Base-by-base conservation (phyloP, 345 rosid species). In the Boechera retrofracta region DNA sequence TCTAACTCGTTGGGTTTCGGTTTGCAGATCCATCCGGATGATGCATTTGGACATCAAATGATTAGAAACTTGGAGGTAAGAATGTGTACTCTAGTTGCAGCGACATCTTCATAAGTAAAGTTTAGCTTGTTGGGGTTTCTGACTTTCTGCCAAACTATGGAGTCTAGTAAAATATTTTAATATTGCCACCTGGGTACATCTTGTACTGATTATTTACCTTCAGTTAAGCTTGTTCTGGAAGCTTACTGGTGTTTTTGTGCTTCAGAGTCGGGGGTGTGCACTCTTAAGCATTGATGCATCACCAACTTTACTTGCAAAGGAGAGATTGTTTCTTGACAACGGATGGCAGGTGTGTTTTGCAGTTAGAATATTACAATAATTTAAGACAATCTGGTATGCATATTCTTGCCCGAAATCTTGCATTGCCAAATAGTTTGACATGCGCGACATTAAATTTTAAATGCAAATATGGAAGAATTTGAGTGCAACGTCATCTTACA, bases 11-110 rank as follows among this genome's bases (percentile, higher is more conserved):
- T 38, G 56, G 64, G 32, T 32, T 72, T 85, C 67, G 75, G 74
- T 63, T 79, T 68, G 75, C 88, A 95, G 99, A 95, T 92, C 73
- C 97, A 73, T 74, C 98, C 97, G 15, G 89, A 92, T 86, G 98
- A 95, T 88, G 94, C 99, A 69, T 95, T 95, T 88, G 99, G 99
- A 55, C 85, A 85, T 83, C 98, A 95, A 81, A 95, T 95, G 99
- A 89, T 91, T 57, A 89, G 85, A 77, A 95, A 95, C 77, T 87
- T 95, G 86, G 99, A 91, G 98, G 99, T 91, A 81, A 38, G 66
- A 76, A 59, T 26, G 26, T 78, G 32, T 68, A 42, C 58, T 64
- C 58, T 44, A 28, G 60, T 55, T 80, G 54, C 67, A 59, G 24
- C 21, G 1, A 69, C 52, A 31, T 38, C 36, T 12, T 51, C 35